Evolutionary conservation across 129 eudicot species (phyloP), one percentile per base, ranked within the genome.

Genomic region (Lonicera japonica): DNA sequence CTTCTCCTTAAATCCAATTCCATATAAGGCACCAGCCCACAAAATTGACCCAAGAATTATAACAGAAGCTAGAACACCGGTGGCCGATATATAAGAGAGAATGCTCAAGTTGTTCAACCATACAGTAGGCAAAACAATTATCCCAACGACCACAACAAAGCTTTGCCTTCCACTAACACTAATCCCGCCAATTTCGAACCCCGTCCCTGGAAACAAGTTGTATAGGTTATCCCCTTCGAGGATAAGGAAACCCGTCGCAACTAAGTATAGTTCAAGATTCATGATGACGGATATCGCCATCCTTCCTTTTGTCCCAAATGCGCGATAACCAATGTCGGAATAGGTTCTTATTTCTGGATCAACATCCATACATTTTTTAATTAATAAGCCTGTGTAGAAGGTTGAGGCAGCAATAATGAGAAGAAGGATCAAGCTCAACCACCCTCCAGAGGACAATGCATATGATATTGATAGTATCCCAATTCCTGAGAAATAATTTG

Each of bases 371-470:
- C 83, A 77, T 58, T 56, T 73, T 48, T 73, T 41, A 14, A 81
- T 63, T 8, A 81, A 58, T 11, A 73, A 56, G 25, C 75, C 77
- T 0, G 87, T 81, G 80, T 77, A 81, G 63, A 66, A 77, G 21
- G 67, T 63, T 3, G 61, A 1, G 17, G 2, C 0, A n/a, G 89
- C 85, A 9, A 83, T 65, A 5, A 66, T 22, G 45, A 83, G 65
- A 20, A 83, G 53, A 1, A n/a, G n/a, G n/a, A n/a, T n/a, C n/a
- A n/a, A n/a, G n/a, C 89, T 83, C 25, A 76, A 39, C 89, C 89
- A 83, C n/a, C 89, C 89, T 16, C 85, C 85, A 29, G 82, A 70
- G 40, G 89, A 25, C 16, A 83, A 54, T n/a, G 85, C 89, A 63
- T 75, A 79, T 38, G 89, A 79, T 43, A 74, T 47, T 41, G 89